A percentile compares a stretch with the other conserved stretches of the same genome.
These are phyloP conservation scores for Xylariaceae sp. DNA, from an alignment of 2,329 filamentous ascomycete species.

Conservation along the genomic window DNA sequence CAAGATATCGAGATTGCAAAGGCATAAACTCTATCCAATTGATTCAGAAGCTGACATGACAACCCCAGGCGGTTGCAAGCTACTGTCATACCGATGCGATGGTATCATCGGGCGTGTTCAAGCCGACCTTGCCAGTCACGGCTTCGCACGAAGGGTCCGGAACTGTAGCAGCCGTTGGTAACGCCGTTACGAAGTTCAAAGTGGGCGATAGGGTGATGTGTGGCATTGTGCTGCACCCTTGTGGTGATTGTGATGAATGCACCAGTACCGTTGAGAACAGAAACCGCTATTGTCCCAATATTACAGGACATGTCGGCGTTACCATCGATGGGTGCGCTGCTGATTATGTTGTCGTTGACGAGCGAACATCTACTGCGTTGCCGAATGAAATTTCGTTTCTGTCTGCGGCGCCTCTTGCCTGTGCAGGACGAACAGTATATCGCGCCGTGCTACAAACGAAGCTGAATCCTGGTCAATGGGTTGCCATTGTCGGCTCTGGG, in stretches of 20 bases:
- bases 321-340: constrained; percentile 54
- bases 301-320: constrained; percentile 48
- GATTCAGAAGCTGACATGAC: too few relatives aligned
- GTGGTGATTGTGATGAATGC: constrained; percentile 53
- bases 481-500: constrained; percentile 48
- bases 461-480: constrained; percentile 33
- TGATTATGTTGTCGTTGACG: constrained; percentile 53
- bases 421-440: constrained; percentile 52
- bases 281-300: constrained; percentile 43
- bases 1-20: too few relatives aligned
- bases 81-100: constrained; percentile 63
- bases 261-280: constrained; percentile 41
- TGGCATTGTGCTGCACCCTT: constrained; percentile 51
- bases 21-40: too few relatives aligned
- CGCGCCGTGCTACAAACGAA: constrained; percentile 42
- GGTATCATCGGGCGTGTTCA: constrained; percentile 50
- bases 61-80: constrained; percentile 48
- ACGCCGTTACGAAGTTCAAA: constrained; percentile 40
- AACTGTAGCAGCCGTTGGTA: constrained; percentile 49
- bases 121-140: constrained; percentile 47
- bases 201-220: constrained; percentile 56
- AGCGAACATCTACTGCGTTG: constrained; percentile 42
- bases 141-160: constrained; percentile 58
- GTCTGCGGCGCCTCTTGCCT: constrained; percentile 55
- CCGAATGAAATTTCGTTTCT: constrained; percentile 48